Evolutionary conservation across 768 basidiomycete species (phyloP).

Genomic region (Pisolithus microcarpus): DNA sequence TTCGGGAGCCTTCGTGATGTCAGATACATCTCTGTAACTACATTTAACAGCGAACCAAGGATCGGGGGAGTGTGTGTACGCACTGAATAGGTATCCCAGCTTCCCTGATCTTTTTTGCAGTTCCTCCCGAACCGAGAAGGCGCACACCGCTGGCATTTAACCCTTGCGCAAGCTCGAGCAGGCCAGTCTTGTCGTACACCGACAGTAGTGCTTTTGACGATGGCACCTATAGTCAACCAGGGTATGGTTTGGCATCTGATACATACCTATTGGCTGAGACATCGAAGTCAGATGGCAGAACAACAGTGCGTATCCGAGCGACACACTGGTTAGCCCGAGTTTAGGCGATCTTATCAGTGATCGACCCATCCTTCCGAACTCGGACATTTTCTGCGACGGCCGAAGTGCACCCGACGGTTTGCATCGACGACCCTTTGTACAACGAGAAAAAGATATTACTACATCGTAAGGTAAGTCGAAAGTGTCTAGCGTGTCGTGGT

Average conservation of each 20-base stretch:
- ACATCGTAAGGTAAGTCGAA: not conserved
- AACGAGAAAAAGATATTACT: not conserved
- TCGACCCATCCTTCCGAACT: not conserved
- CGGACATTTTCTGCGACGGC: not conserved
- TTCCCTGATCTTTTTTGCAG: slow-evolving; percentile 95
- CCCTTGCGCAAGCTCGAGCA: slow-evolving; percentile 84
- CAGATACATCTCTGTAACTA: slow-evolving; percentile 79
- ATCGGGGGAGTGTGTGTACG: not conserved
- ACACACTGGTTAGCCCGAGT: not conserved
- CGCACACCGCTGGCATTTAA: slow-evolving; percentile 76
- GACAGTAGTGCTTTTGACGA: slow-evolving; percentile 69
- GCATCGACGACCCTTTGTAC: not conserved
- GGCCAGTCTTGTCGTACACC: slow-evolving; percentile 91
- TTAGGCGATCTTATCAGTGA: not conserved
- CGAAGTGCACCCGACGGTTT: no score
- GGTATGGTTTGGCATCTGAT: not conserved
- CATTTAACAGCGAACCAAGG: not conserved
- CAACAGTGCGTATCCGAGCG: not conserved
- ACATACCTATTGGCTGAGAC: slow-evolving; percentile 25
- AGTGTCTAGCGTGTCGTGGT: not conserved
- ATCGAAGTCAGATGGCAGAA: slow-evolving; percentile 11
- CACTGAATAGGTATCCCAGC: slow-evolving; percentile 87
- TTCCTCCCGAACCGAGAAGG: slow-evolving; percentile 92
- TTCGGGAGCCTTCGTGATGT: slow-evolving; percentile 96
- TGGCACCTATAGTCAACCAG: not conserved